phyloP scores from a whole-genome alignment of 177 flowering plant species.

The Vitis hybrid region DNA sequence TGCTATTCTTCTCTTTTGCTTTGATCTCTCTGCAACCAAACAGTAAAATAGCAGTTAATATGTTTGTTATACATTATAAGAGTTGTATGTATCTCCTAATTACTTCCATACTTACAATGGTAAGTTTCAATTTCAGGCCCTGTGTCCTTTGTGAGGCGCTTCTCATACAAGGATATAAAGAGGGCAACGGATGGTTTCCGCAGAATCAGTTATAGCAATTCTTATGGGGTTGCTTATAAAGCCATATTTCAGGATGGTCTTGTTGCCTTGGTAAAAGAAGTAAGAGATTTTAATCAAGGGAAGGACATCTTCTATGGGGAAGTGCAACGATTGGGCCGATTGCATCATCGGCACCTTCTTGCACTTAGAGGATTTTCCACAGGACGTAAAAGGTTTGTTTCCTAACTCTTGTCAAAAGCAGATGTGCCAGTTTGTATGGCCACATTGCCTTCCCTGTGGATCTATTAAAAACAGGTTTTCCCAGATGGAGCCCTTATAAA shows the following conservation, averaged over 20 bases:
- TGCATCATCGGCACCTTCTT: conserved; percentile 85
- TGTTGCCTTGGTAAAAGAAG: conserved; percentile 64
- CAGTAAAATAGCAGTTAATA: not conserved
- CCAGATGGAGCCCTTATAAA: too few relatives aligned
- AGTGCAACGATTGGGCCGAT: conserved; percentile 58
- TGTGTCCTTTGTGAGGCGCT: conserved; percentile 44
- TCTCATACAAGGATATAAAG: conserved; percentile 68
- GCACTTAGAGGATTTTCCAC: conserved; percentile 63
- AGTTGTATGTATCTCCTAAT: not conserved
- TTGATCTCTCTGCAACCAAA: conserved; percentile 1
- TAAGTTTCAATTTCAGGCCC: conserved; percentile 36
- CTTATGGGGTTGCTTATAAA: conserved; percentile 57
- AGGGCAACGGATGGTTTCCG: conserved; percentile 71
- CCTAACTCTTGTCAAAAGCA: not conserved
- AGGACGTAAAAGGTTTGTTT: conserved; percentile 56
- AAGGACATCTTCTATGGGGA: conserved; percentile 51
- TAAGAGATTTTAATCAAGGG: conserved; percentile 31
- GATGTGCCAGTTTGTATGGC: not conserved
- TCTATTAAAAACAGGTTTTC: too few relatives aligned
- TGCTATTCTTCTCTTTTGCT: not conserved
- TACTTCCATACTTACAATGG: not conserved
- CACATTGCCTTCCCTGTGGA: not conserved
- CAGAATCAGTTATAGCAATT: conserved; percentile 41
- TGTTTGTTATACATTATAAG: not conserved
- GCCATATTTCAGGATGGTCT: conserved; percentile 64